A percentile compares a stretch with the other conserved stretches of the same genome.
phyloP scores from a whole-genome alignment of 2,329 filamentous ascomycete species.

The Colletotrichum spaethianum region DNA sequence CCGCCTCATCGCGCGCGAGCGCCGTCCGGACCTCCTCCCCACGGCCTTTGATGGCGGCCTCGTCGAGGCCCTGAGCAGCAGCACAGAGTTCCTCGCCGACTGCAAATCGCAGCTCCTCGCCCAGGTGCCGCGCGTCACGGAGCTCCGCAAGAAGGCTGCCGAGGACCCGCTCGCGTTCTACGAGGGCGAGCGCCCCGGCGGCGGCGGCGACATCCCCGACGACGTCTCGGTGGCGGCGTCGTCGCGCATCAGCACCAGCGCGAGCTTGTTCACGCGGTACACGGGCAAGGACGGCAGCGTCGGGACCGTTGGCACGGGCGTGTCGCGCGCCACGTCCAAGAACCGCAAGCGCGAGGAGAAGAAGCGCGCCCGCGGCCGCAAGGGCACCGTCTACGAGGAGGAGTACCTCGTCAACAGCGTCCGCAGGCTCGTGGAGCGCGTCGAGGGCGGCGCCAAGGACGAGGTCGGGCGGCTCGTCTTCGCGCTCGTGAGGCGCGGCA shows the following conservation, averaged over 20 bases:
- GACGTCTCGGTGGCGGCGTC: slow-evolving; percentile 90
- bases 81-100: slow-evolving; percentile 93
- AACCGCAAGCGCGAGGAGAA: slow-evolving; percentile 92
- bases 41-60: slow-evolving; percentile 83
- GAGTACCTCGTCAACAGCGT: slow-evolving; percentile 96
- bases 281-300: slow-evolving; percentile 77
- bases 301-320: slow-evolving; percentile 79
- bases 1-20: slow-evolving; percentile 77
- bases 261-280: slow-evolving; percentile 94
- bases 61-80: slow-evolving; percentile 83
- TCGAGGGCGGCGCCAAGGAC: slow-evolving; percentile 77
- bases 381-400: slow-evolving; percentile 97
- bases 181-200: slow-evolving; percentile 78
- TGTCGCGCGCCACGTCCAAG: slow-evolving; percentile 86
- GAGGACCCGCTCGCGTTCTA: slow-evolving; percentile 92
- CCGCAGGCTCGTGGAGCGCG: slow-evolving; percentile 83
- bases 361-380: slow-evolving; percentile 94
- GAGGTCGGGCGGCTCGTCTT: slow-evolving; percentile 84
- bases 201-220: slow-evolving; percentile 83
- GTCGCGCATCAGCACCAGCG: slow-evolving; percentile 84
- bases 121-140: slow-evolving; percentile 87
- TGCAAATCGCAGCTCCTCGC: slow-evolving; percentile 88
- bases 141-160: slow-evolving; percentile 84
- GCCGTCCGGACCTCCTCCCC: slow-evolving; percentile 73
- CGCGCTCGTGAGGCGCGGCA: slow-evolving; percentile 82